Evolutionary conservation across 2,329 filamentous ascomycete species (phyloP).

Genomic region (Fusarium acutatum): DNA sequence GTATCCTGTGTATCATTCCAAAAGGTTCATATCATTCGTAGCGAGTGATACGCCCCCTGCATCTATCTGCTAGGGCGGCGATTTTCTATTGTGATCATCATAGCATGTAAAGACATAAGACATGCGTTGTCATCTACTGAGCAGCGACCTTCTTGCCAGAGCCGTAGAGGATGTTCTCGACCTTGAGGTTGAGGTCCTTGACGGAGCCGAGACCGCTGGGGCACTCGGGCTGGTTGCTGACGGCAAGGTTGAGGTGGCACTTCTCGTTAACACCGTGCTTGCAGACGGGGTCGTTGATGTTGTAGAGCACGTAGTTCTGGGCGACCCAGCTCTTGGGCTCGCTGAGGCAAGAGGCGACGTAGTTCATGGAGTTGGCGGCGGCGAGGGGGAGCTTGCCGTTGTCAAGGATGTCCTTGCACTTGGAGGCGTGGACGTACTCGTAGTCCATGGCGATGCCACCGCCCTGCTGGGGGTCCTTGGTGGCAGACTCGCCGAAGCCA

Average conservation of each 20-base stretch:
- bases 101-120: conserved; percentile 16
- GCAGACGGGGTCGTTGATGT: conserved; percentile 62
- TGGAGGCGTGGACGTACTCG: conserved; percentile 55
- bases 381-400: conserved; percentile 62
- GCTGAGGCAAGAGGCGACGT: conserved; percentile 56
- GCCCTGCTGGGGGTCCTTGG: conserved; percentile 54
- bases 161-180: conserved; percentile 62
- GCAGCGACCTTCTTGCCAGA: conserved; percentile 52
- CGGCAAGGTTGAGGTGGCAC: conserved; percentile 58
- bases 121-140: conserved; percentile 10
- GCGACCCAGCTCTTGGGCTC: conserved; percentile 59
- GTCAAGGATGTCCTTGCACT: conserved; percentile 61
- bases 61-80: conserved; percentile 25
- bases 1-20: conserved; percentile 37
- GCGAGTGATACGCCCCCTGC: conserved; percentile 28
- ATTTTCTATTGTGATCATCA: conserved; percentile 39
- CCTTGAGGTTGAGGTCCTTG: conserved; percentile 44
- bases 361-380: conserved; percentile 67
- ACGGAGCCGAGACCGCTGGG: conserved; percentile 53
- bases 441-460: conserved; percentile 62
- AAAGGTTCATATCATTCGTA: conserved; percentile 35
- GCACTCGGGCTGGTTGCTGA: conserved; percentile 62
- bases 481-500: conserved; percentile 58
- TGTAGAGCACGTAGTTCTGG: conserved; percentile 61
- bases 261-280: conserved; percentile 59